phyloP scores from a whole-genome alignment of 1,284 basidiomycete genomes.

The Sanguinoderma infundibulare region DNA sequence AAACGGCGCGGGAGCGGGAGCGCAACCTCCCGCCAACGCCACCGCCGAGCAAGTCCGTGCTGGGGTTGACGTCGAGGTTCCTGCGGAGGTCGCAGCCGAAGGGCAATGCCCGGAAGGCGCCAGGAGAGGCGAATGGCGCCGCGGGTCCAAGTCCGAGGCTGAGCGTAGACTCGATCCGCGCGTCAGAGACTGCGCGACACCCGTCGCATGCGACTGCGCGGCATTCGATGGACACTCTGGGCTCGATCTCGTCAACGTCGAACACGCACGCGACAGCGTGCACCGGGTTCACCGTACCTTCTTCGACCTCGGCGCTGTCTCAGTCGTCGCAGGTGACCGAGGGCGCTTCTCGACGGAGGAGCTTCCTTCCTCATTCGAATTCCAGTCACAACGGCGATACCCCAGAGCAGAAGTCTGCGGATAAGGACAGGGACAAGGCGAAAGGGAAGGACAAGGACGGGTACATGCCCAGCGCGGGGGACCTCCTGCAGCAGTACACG shows the following conservation, averaged over 20 bases:
- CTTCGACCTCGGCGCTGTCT: conserved; percentile 19
- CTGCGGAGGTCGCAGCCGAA: conserved; percentile 32
- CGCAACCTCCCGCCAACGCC: conserved; percentile 5
- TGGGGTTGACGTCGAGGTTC: conserved; percentile 29
- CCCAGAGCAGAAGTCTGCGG: not conserved
- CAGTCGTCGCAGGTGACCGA: conserved; percentile 1
- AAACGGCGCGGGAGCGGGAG: not conserved
- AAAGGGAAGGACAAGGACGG: conserved; percentile 28
- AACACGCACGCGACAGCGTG: not conserved
- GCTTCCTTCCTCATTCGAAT: conserved; percentile 19
- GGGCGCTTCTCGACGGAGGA: conserved; percentile 19
- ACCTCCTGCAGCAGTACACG: conserved; percentile 72
- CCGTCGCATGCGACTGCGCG: conserved; percentile 18
- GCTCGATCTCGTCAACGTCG: conserved; percentile 17
- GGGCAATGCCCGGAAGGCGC: conserved; percentile 10
- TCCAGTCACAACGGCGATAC: not conserved
- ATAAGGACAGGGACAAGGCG: not conserved
- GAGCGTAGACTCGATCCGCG: conserved; percentile 28
- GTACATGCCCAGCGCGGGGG: conserved; percentile 45
- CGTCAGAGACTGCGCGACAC: conserved; percentile 21
- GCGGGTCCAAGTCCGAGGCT: conserved; percentile 30
- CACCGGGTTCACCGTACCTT: conserved; percentile 9
- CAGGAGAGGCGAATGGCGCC: not conserved
- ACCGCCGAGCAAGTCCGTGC: conserved; percentile 29
- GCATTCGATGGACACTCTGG: conserved; percentile 30